Conservation (phyloP, 495 filamentous ascomycete species). For the Neurospora tetrasperma region DNA sequence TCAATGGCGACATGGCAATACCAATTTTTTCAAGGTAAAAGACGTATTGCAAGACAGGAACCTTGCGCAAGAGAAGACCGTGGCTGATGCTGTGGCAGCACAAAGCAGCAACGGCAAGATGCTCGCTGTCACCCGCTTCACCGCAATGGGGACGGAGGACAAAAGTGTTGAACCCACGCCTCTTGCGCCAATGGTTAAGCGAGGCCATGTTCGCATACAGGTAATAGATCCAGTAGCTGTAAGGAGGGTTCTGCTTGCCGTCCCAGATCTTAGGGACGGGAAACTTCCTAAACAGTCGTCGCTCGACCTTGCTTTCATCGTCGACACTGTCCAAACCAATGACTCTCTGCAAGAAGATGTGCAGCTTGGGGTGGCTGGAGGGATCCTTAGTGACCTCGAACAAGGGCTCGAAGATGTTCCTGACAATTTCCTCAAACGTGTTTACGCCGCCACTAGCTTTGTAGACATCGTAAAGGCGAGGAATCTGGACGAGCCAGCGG, state of each 20-base stretch:
- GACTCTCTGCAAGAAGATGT: slow-evolving; percentile 89
- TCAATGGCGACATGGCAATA: slow-evolving; percentile 96
- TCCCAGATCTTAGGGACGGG: slow-evolving; percentile 82
- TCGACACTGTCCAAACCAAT: slow-evolving; percentile 97
- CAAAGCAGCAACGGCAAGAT: slow-evolving; percentile 82
- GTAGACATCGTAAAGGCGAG: slow-evolving; percentile 91
- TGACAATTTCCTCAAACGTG: slow-evolving; percentile 80
- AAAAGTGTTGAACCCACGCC: slow-evolving; percentile 92
- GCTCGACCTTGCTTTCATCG: slow-evolving; percentile 93
- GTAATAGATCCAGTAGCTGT: slow-evolving; percentile 98
- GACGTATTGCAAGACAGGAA: slow-evolving; percentile 89
- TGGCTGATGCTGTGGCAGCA: slow-evolving; percentile 98
- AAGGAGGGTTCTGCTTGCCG: slow-evolving; percentile 89
- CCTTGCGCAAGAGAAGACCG: slow-evolving; percentile 84
- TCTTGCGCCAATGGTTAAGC: slow-evolving; percentile 82
- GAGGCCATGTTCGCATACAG: slow-evolving; percentile 91
- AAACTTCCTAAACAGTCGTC: slow-evolving; percentile 85
- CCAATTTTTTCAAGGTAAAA: slow-evolving; percentile 98
- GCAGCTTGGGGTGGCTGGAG: slow-evolving; percentile 77
- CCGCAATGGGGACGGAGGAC: slow-evolving; percentile 89
- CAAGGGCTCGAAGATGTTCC: slow-evolving; percentile 85
- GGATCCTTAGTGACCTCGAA: slow-evolving; percentile 93
- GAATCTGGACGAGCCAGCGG: slow-evolving; percentile 93
- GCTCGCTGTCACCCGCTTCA: slow-evolving; percentile 93
- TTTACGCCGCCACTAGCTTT: slow-evolving; percentile 78